Base-by-base conservation (phyloP, 176 grass and related monocot genomes). In the Aechmea fasciata region DNA sequence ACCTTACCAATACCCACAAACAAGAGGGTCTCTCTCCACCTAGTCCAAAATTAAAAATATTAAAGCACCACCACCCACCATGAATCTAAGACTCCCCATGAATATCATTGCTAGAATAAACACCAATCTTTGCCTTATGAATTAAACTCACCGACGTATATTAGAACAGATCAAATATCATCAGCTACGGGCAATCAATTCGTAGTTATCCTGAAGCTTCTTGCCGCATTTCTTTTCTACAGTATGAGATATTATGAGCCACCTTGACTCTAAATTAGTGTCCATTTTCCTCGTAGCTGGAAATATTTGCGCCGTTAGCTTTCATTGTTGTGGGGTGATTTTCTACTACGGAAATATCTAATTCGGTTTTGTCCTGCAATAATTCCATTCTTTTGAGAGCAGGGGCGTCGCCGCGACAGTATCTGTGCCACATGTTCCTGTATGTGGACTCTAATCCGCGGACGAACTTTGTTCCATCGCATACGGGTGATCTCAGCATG, bases 391-490 rank as follows among this genome's bases (percentile, higher is more conserved):
- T 74, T 72, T 20, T 90, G 11, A 83, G 83, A 13, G 94, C 83
- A 41, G 94, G 90, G 17, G 75, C 69, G 68, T 93, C 90, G 11
- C 77, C 87, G 29, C 69, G 48, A 76, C 94, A 99, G 71, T 93
- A 99, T 55, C 84, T 86, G 51, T 25, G 78, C 94, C 94, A 99
- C 89, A 99, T 99, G 71, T 79, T 79, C 63, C 89, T 84, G 77
- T 93, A 99, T 47, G 87, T 78, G 71, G 90, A 92, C 86, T 99
- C 94, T 65, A 99, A 81, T 54, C 90, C 87, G 0, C 69, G 73
- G 72, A 81, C 75, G 72, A 99, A 99, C 57, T 70, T 84, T 17
- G 79, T 73, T 79, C 94, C 94, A 64, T 99, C 83, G 63, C 90
- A 99, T 11, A 99, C 73, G 13, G 94, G 79, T 18, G 94, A 99